Conservation (phyloP, 768 basidiomycete genomes). For the Heimioporus sp. region DNA sequence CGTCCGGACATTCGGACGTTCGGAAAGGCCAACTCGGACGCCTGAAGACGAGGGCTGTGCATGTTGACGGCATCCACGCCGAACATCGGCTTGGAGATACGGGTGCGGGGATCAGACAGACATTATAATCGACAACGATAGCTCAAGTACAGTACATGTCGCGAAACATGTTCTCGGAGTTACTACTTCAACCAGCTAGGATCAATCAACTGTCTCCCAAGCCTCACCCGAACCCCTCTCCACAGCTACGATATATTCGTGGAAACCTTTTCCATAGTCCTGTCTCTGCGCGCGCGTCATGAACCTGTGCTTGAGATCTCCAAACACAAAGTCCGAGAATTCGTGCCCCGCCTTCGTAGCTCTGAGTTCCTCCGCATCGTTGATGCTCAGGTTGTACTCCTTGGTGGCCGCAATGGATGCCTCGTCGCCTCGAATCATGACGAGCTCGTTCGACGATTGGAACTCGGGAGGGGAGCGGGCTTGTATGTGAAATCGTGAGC, state of each 20-base stretch:
- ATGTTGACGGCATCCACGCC: too few species aligned
- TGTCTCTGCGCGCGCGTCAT: background rate
- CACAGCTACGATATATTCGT: background rate
- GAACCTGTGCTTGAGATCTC: slow-evolving; percentile 1
- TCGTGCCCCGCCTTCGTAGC: background rate
- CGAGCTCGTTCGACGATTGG: background rate
- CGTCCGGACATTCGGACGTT: too few species aligned
- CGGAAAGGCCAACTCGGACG: too few species aligned
- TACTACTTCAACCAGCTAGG: too few species aligned
- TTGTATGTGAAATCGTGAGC: background rate
- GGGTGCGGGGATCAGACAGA: too few species aligned
- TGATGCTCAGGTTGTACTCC: background rate
- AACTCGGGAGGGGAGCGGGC: background rate
- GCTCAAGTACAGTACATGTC: too few species aligned
- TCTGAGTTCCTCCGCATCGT: background rate
- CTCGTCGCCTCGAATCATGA: slow-evolving; percentile 4
- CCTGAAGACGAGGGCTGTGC: too few species aligned
- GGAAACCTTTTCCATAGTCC: background rate
- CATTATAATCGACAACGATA: too few species aligned
- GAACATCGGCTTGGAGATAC: too few species aligned
- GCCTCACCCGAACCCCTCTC: background rate
- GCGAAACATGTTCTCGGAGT: too few species aligned
- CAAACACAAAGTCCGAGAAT: background rate
- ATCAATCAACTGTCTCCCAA: slow-evolving; percentile 2
- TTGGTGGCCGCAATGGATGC: background rate